Conservation (phyloP, 2,329 filamentous ascomycete species). For the Macrophomina pseudophaseolina region DNA sequence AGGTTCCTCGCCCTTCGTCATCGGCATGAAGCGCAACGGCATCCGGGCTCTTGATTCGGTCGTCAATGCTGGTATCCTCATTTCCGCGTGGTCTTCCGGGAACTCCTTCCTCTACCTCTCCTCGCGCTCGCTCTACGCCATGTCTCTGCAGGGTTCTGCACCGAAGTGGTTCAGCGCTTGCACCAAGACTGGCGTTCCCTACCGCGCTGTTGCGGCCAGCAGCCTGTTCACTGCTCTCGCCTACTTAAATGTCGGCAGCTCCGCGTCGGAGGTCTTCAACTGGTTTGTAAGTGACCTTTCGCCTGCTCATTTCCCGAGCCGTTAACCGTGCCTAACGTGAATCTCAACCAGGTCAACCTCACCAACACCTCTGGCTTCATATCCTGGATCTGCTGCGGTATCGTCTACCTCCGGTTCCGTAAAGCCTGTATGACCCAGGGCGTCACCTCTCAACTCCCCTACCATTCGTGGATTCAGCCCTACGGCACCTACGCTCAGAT, state of each 20-base stretch:
- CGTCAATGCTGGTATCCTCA: slow-evolving; percentile 73
- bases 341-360: slow-evolving; percentile 58
- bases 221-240: slow-evolving; percentile 53
- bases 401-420: slow-evolving; percentile 65
- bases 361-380: slow-evolving; percentile 63
- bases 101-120: slow-evolving; percentile 62
- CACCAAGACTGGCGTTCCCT: slow-evolving; percentile 63
- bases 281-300: slow-evolving; percentile 61
- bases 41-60: slow-evolving; percentile 65
- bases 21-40: slow-evolving; percentile 56
- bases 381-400: slow-evolving; percentile 59
- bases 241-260: slow-evolving; percentile 55
- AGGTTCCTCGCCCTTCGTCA: slow-evolving; percentile 57
- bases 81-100: slow-evolving; percentile 65
- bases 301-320: background rate
- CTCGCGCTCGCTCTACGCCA: slow-evolving; percentile 58
- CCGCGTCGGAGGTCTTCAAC: slow-evolving; percentile 58
- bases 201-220: slow-evolving; percentile 52
- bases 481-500: slow-evolving; percentile 69
- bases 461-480: slow-evolving; percentile 62
- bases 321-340: background rate
- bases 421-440: slow-evolving; percentile 62
- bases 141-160: slow-evolving; percentile 68
- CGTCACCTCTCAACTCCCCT: slow-evolving; percentile 57
- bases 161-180: slow-evolving; percentile 66